These are phyloP conservation scores for Russula earlei DNA, from an alignment of 768 basidiomycete species.

Conservation along the genomic window DNA sequence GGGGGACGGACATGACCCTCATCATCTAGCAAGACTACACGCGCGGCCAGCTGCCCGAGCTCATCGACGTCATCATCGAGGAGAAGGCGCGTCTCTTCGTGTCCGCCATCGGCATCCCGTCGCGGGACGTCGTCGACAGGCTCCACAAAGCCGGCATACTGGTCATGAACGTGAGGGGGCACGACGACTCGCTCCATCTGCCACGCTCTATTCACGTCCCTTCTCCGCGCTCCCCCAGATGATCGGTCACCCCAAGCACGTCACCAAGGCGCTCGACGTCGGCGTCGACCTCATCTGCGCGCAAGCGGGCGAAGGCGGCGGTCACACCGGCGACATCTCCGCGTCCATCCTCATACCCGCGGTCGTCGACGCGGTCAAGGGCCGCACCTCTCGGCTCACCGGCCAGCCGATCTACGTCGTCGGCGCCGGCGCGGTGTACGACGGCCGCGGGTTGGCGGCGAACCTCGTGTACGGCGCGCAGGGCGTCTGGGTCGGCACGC, in stretches of 20 bases:
- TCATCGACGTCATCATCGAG: conserved; percentile 87
- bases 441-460: conserved; percentile 80
- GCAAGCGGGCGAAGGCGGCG: conserved; percentile 76
- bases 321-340: conserved; percentile 72
- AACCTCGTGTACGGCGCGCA: conserved; percentile 86
- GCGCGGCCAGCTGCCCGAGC: conserved; percentile 71
- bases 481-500: conserved; percentile 58
- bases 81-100: conserved; percentile 86
- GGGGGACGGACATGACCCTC: too few relatives aligned
- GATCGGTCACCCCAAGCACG: conserved; percentile 94
- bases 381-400: conserved; percentile 67
- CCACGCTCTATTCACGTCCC: too few relatives aligned
- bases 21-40: conserved; percentile 73
- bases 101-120: conserved; percentile 84
- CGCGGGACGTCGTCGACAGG: conserved; percentile 66
- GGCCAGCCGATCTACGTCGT: conserved; percentile 80
- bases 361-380: conserved; percentile 76
- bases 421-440: conserved; percentile 87
- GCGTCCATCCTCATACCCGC: conserved; percentile 85
- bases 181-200: background rate
- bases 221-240: conserved; percentile 45
- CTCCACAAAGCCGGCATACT: conserved; percentile 79
- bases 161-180: conserved; percentile 63
- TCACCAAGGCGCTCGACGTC: conserved; percentile 64
- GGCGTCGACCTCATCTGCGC: conserved; percentile 93